Conservation (phyloP, 2,329 filamentous ascomycete genomes). For the Hymenoscyphus repandus region DNA sequence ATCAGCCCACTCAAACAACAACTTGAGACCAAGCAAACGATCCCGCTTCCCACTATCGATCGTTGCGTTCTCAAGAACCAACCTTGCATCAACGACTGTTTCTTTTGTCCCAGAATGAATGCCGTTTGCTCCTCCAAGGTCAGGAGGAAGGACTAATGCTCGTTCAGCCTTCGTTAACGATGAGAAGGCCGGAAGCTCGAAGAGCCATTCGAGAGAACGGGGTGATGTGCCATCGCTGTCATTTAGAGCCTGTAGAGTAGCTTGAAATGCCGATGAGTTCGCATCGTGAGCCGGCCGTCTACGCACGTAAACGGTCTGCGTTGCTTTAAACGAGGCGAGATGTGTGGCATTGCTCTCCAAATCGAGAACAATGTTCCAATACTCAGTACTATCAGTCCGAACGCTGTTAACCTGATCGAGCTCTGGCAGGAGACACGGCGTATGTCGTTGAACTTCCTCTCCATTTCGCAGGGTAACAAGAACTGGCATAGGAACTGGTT, state of each 20-base stretch:
- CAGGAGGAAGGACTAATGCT: slow-evolving; percentile 44
- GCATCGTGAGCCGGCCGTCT: slow-evolving; percentile 51
- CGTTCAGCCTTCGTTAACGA: slow-evolving; percentile 53
- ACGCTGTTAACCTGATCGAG: slow-evolving; percentile 43
- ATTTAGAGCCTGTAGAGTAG: slow-evolving; percentile 58
- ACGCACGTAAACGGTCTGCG: slow-evolving; percentile 59
- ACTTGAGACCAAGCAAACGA: slow-evolving; percentile 54
- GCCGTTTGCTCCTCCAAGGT: slow-evolving; percentile 35
- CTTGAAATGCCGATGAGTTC: slow-evolving; percentile 54
- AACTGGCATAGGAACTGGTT: slow-evolving; percentile 71
- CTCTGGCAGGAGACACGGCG: slow-evolving; percentile 40
- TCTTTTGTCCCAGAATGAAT: slow-evolving; percentile 46
- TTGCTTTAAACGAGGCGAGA: slow-evolving; percentile 50
- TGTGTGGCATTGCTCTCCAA: slow-evolving; percentile 53
- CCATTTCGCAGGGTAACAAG: slow-evolving; percentile 42
- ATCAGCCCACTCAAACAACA: slow-evolving; percentile 66
- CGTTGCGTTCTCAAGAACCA: slow-evolving; percentile 49
- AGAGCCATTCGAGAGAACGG: slow-evolving; percentile 57
- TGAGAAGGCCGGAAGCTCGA: slow-evolving; percentile 50
- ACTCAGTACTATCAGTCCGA: slow-evolving; percentile 47
- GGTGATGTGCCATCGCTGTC: slow-evolving; percentile 39
- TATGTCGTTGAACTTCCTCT: slow-evolving; percentile 23
- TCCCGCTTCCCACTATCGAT: slow-evolving; percentile 45
- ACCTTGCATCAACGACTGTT: slow-evolving; percentile 56
- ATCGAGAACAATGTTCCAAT: slow-evolving; percentile 66